A percentile compares a stretch with the other conserved stretches of the same genome.
These are phyloP conservation scores for Cyphellophora attinorum DNA, from an alignment of 2,329 filamentous ascomycete genomes.

Conservation along the genomic window DNA sequence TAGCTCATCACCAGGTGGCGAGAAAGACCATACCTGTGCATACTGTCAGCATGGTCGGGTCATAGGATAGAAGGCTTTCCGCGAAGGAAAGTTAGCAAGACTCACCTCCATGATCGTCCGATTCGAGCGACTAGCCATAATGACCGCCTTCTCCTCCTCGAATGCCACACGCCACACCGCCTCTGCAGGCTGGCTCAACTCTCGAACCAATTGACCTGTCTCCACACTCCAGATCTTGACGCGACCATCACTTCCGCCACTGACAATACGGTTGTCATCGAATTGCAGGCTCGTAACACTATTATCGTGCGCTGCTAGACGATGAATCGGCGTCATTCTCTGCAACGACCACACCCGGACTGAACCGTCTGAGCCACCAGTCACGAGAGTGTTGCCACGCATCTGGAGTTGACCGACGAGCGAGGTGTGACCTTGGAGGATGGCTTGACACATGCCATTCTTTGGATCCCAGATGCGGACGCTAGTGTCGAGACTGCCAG, in stretches of 20 bases:
- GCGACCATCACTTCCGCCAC: slow-evolving; percentile 90
- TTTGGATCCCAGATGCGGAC: slow-evolving; percentile 93
- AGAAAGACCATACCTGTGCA: slow-evolving; percentile 82
- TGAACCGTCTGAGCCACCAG: slow-evolving; percentile 89
- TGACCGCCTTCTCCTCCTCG: slow-evolving; percentile 95
- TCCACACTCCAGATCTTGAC: slow-evolving; percentile 98
- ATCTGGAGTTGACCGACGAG: slow-evolving; percentile 95
- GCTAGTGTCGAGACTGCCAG: slow-evolving; percentile 90
- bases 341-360: slow-evolving; percentile 93
- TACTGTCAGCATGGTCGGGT: slow-evolving; percentile 2
- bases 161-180: slow-evolving; percentile 97
- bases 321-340: slow-evolving; percentile 83
- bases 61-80: slow-evolving; percentile 3
- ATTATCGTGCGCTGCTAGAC: slow-evolving; percentile 93
- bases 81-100: slow-evolving; percentile 9
- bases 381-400: slow-evolving; percentile 87
- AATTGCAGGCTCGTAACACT: slow-evolving; percentile 97
- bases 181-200: slow-evolving; percentile 83
- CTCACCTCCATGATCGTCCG: slow-evolving; percentile 96
- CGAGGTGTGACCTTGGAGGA: slow-evolving; percentile 92
- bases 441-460: slow-evolving; percentile 77
- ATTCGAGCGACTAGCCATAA: slow-evolving; percentile 75
- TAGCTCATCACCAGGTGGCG: slow-evolving; percentile 53
- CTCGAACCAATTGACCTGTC: slow-evolving; percentile 79
- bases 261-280: slow-evolving; percentile 89